phyloP scores from a whole-genome alignment of 202 grass and related monocot species.

The Brachypodium distachyon region DNA sequence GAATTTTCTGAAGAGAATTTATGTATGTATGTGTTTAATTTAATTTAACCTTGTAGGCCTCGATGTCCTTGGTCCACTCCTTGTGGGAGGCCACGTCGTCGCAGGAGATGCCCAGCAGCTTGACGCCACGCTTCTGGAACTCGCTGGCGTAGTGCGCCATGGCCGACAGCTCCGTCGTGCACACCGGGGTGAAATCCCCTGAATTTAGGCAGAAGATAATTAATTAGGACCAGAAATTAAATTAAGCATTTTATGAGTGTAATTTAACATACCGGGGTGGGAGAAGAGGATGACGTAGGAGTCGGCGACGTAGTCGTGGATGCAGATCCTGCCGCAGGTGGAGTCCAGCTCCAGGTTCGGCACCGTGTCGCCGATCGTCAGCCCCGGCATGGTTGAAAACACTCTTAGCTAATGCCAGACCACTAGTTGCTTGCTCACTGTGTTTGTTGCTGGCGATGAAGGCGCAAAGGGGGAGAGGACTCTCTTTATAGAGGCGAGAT shows the following conservation, averaged over 20 bases:
- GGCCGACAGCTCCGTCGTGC: constrained; percentile 81
- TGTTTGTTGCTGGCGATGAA: too few species aligned
- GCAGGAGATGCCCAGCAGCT: constrained; percentile 81
- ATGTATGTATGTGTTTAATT: too few species aligned
- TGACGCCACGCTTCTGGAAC: constrained; percentile 80
- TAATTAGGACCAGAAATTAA: not conserved
- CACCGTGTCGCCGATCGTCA: constrained; percentile 83
- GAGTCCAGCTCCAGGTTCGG: constrained; percentile 80
- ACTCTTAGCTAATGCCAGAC: not conserved
- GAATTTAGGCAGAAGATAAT: not conserved
- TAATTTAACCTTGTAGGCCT: constrained; percentile 80
- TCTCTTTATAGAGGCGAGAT: not conserved
- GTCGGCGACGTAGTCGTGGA: constrained; percentile 63
- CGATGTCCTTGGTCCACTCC: constrained; percentile 92
- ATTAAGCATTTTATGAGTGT: too few species aligned
- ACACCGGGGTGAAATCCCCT: constrained; percentile 86
- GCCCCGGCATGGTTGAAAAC: constrained; percentile 44
- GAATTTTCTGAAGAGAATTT: too few species aligned
- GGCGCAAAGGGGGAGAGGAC: not conserved
- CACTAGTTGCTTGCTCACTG: too few species aligned
- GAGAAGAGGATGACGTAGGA: constrained; percentile 82
- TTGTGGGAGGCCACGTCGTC: constrained; percentile 68
- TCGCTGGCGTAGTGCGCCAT: constrained; percentile 58
- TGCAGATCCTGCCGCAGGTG: constrained; percentile 66
- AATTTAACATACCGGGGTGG: constrained; percentile 69